Evolutionary conservation across 257 asterid genomes (phyloP).

Genomic region (Primulina tabacum): DNA sequence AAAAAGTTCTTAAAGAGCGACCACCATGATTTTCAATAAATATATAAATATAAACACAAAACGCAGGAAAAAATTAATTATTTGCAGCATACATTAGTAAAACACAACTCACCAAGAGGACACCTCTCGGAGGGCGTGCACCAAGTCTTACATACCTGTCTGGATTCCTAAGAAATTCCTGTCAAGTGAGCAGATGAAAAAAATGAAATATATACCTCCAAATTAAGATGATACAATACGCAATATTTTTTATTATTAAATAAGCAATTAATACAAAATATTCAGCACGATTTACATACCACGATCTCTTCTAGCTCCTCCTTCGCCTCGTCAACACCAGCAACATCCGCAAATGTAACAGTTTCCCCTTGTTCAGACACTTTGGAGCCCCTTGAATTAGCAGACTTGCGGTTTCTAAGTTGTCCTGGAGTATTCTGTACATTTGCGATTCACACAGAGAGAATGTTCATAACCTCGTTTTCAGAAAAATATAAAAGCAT

Average conservation of each 20-base stretch:
- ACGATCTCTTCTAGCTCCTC: constrained; percentile 99
- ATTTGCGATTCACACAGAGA: constrained; percentile 26
- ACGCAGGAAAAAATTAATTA: constrained; percentile 18
- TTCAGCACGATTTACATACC: constrained; percentile 45
- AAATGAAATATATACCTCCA: constrained; percentile 21
- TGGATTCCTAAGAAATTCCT: constrained; percentile 97
- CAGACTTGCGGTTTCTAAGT: constrained; percentile 83
- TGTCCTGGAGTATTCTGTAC: constrained; percentile 82
- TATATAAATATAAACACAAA: constrained; percentile 16
- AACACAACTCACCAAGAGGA: constrained; percentile 79
- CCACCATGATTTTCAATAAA: constrained; percentile 22
- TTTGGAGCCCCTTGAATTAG: constrained; percentile 62
- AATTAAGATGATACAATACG: constrained; percentile 8
- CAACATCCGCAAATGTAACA: constrained; percentile 90
- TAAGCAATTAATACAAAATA: constrained; percentile 12
- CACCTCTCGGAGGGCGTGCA: constrained; percentile 99
- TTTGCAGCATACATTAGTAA: constrained; percentile 8
- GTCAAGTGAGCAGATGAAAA: constrained; percentile 27
- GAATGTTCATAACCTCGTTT: constrained; percentile 10
- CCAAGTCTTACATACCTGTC: constrained; percentile 84
- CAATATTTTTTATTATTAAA: neutral
- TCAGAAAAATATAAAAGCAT: constrained; percentile 14
- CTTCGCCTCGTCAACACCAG: constrained; percentile 99
- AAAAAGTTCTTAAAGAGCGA: neutral
- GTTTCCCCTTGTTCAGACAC: constrained; percentile 86